Evolutionary conservation across 2,329 filamentous ascomycete genomes (phyloP), one percentile per base, ranked within the genome.

Genomic region (Fusarium sublunatum): DNA sequence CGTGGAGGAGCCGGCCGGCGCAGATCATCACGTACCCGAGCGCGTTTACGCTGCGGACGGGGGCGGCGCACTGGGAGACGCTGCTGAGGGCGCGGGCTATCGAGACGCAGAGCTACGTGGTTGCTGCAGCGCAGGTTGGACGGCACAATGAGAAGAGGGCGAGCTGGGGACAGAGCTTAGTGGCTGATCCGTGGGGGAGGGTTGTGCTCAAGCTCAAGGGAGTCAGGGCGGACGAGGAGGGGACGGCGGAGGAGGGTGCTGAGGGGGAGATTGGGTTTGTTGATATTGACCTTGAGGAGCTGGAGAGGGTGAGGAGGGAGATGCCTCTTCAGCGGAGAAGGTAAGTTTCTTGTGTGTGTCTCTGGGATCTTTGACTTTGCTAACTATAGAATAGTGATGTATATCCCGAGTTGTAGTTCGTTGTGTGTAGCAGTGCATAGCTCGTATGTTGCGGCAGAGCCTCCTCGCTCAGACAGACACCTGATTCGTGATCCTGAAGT

Each of bases 41-140:
- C 6, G 94, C 94, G 5, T 98, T 97, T 73, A 97, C 93, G 0
- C 84, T 96, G 0, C 87, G 90, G 1, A 97, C 94, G 0, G 94
- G 94, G 0, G 83, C 82, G 53, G 91, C 91, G 2, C 94, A 97
- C 77, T 98, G 94, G 94, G 88, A 92, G 71, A 81, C 86, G 3
- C 78, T 98, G 6, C 80, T 97, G 12, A 82, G 91, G 26, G 88
- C 92, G 4, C 82, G 94, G 42, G 94, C 94, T 9, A 92, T 97
- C 58, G 94, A 97, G 81, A 92, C 90, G 15, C 91, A 97, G 77
- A 87, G 88, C 52, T 98, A 91, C 80, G 88, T 97, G 2, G 80
- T 97, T 59, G 94, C 93, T 9, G 89, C 93, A 1, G 94, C 93
- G 35, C 93, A 97, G 76, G 76, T 76, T 22, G 93, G 93, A 1